A percentile compares a stretch with the other conserved stretches of the same genome.
phyloP scores from a whole-genome alignment of 2,329 filamentous ascomycete species.

The Colletotrichum nymphaeae region DNA sequence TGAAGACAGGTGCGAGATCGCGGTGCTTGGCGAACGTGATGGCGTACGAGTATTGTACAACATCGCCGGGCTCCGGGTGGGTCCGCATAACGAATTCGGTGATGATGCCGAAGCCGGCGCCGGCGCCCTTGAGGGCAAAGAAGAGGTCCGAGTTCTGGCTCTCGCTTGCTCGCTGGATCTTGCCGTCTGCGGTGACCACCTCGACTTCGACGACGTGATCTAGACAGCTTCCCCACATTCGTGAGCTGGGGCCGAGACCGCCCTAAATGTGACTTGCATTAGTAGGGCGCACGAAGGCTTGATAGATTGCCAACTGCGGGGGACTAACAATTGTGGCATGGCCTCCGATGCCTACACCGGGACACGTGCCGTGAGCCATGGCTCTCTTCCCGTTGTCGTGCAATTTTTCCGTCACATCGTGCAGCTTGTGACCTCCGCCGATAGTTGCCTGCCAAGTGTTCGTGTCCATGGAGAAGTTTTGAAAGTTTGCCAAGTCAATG shows the following conservation, averaged over 20 bases:
- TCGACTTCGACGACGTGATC: slow-evolving; percentile 67
- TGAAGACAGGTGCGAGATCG: slow-evolving; percentile 61
- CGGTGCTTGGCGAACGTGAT: slow-evolving; percentile 60
- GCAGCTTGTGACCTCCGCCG: slow-evolving; percentile 64
- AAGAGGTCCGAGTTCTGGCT: slow-evolving; percentile 64
- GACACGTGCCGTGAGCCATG: slow-evolving; percentile 70
- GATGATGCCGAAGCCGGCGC: slow-evolving; percentile 66
- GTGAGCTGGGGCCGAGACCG: slow-evolving; percentile 67
- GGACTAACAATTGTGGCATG: slow-evolving; percentile 65
- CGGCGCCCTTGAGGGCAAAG: slow-evolving; percentile 67
- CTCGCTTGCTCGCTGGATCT: slow-evolving; percentile 59
- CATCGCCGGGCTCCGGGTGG: slow-evolving; percentile 63
- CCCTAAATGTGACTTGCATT: slow-evolving; percentile 51
- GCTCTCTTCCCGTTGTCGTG: slow-evolving; percentile 65
- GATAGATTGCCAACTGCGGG: not conserved
- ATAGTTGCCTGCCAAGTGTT: slow-evolving; percentile 65
- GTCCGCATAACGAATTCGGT: slow-evolving; percentile 69
- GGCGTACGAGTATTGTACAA: slow-evolving; percentile 69
- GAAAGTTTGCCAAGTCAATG: slow-evolving; percentile 65
- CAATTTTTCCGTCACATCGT: slow-evolving; percentile 61
- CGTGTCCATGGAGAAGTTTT: slow-evolving; percentile 64
- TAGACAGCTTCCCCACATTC: slow-evolving; percentile 68
- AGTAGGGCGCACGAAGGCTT: slow-evolving; percentile 11
- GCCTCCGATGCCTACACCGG: slow-evolving; percentile 68
- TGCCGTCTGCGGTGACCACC: slow-evolving; percentile 68